Percentiles rank a stretch among this genome's conserved stretches.
phyloP scores from a whole-genome alignment of 345 rosid genomes.

The Abelmoschus esculentus region DNA sequence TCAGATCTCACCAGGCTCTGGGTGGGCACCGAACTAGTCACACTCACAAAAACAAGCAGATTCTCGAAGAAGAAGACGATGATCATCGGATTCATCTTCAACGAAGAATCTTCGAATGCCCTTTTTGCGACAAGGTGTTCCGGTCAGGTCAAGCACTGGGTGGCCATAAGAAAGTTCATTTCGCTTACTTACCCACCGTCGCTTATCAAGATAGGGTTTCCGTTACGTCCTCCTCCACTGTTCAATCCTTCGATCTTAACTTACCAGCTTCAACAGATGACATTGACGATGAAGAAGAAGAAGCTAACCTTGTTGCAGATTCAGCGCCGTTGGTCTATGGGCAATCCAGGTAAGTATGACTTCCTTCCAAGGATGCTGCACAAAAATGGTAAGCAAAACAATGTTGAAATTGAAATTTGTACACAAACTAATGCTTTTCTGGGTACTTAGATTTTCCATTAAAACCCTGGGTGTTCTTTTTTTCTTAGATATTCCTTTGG shows the following conservation, averaged over 20 bases:
- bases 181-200: conserved; percentile 4
- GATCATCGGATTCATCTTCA: neutral
- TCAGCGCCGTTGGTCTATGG: neutral
- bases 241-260: conserved; percentile 31
- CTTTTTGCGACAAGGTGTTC: conserved; percentile 38
- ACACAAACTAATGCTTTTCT: neutral
- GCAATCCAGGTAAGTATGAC: neutral
- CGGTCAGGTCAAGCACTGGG: conserved; percentile 60
- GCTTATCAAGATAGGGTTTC: neutral
- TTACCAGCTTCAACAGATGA: conserved; percentile 26
- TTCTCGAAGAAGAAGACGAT: neutral
- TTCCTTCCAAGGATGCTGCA: no score
- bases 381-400: no score
- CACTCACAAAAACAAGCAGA: conserved; percentile 35
- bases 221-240: no score
- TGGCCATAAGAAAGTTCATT: conserved; percentile 57
- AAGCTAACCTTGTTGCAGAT: conserved; percentile 8
- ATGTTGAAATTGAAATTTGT: neutral
- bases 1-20: conserved; percentile 52
- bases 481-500: neutral
- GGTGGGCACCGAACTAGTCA: conserved; percentile 63
- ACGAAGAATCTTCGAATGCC: conserved; percentile 25
- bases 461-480: neutral
- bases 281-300: neutral
- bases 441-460: neutral